Conservation (phyloP, 352 stramenopile genomes). For the Poterioochromonas sp. region DNA sequence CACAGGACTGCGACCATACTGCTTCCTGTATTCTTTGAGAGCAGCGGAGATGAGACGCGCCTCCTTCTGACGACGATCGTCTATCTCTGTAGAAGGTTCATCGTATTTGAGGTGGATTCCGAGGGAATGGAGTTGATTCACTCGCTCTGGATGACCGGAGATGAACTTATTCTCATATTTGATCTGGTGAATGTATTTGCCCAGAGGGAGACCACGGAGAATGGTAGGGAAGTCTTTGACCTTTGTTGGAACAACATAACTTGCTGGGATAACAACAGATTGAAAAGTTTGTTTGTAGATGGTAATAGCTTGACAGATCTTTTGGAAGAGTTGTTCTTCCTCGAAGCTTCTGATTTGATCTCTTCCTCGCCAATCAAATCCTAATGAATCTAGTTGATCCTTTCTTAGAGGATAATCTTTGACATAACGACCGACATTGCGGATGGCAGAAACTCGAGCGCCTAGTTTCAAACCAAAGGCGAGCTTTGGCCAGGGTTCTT, state of each 20-base stretch:
- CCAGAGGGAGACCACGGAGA: not conserved
- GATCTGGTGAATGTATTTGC: not conserved
- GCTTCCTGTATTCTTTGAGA: constrained; percentile 42
- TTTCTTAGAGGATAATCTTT: constrained; percentile 29
- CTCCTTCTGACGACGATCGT: constrained; percentile 29
- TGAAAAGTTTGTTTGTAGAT: not conserved
- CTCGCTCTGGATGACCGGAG: not conserved
- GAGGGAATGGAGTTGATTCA: not conserved
- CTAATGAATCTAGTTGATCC: constrained; percentile 38
- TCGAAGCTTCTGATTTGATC: too few relatives aligned
- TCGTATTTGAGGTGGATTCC: not conserved
- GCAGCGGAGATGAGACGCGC: constrained; percentile 39
- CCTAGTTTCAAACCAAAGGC: not conserved
- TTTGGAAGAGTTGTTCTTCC: not conserved
- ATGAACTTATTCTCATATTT: not conserved
- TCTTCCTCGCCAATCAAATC: constrained; percentile 40
- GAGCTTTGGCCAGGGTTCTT: constrained; percentile 41
- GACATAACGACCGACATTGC: constrained; percentile 21
- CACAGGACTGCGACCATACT: constrained; percentile 43
- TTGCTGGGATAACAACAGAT: not conserved
- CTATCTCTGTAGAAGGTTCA: not conserved
- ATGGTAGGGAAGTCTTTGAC: not conserved
- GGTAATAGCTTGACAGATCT: not conserved
- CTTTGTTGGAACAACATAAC: not conserved
- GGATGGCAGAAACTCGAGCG: not conserved